Evolutionary conservation across 2,329 filamentous ascomycete genomes (phyloP), one percentile per base, ranked within the genome.

Genomic region (Fonsecaea erecta): DNA sequence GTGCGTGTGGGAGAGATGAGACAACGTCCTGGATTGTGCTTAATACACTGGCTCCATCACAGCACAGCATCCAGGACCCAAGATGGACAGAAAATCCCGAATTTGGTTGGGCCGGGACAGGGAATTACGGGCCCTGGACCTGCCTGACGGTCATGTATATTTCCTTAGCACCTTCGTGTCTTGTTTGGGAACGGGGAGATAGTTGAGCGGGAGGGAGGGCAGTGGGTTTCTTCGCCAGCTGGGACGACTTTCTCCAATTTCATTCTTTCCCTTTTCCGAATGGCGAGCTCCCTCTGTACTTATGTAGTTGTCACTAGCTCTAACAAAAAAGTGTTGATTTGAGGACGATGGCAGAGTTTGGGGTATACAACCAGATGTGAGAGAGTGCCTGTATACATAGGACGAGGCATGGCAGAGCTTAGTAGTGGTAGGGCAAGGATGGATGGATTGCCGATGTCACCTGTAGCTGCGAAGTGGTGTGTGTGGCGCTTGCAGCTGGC

Each of bases 21-120:
- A 54, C 52, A 62, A 51, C 62, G 8, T 40, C 37, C 68, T 70
- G 66, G 68, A 69, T 68, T 69, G 66, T 68, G 70, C 65, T 67
- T 71, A 70, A 66, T 64, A 62, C 60, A 54, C 54, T 48, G 53
- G 60, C 62, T 30, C 52, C 26, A 54, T 52, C 66, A 57, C 53
- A 62, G 53, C 62, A 63, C 48, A 26, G 24, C 43, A 18, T 24
- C 43, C 52, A 57, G 18, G 48, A 52, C 11, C 46, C 43, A 48
- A 30, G 55, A 34, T 54, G 35, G 18, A 28, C 21, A 32, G 58
- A 35, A 26, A 51, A 37, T 59, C 58, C 40, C 30, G 12, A 26
- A 34, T 46, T 58, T 53, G 46, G 28, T 43, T 60, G 51, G 52
- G 58, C 52, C 32, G 14, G 24, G 56, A 24, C 18, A 9, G 54